A percentile compares a stretch with the other conserved stretches of the same genome.
Evolutionary conservation across 2,329 filamentous ascomycete genomes (phyloP).

Genomic region (Coleophoma eucalyptorum): DNA sequence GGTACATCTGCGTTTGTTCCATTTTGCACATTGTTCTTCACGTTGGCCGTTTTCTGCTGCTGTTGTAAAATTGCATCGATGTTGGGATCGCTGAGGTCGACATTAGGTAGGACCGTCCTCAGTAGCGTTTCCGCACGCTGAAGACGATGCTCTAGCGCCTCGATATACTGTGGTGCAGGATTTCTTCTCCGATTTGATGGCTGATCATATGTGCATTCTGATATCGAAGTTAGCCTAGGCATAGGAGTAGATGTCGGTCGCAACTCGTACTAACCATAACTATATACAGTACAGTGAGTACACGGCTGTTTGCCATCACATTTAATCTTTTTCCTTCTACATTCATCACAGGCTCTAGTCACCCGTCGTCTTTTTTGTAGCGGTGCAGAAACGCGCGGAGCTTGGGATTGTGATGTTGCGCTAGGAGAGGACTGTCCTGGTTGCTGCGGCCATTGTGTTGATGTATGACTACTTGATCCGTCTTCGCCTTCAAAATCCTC

Average conservation of each 20-base stretch:
- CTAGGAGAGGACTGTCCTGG: constrained; percentile 15
- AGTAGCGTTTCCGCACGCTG: constrained; percentile 68
- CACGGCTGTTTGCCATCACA: constrained; percentile 85
- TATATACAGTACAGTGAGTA: constrained; percentile 97
- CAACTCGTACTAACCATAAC: constrained; percentile 68
- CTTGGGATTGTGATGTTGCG: constrained; percentile 8
- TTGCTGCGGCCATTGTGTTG: constrained; percentile 10
- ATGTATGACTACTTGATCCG: constrained; percentile 8
- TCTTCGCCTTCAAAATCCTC: constrained; percentile 22
- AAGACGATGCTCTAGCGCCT: constrained; percentile 64
- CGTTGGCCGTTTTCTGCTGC: constrained; percentile 33
- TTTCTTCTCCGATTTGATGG: constrained; percentile 72
- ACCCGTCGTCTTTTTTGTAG: constrained; percentile 76
- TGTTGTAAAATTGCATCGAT: constrained; percentile 71
- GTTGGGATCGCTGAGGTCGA: constrained; percentile 76
- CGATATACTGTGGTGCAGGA: constrained; percentile 69
- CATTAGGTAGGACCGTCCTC: constrained; percentile 57
- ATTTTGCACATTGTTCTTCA: constrained; percentile 37
- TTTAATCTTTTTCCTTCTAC: constrained; percentile 82
- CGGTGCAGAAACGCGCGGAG: constrained; percentile 33
- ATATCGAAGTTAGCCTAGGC: neutral
- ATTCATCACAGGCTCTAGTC: constrained; percentile 79
- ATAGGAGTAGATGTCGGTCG: neutral
- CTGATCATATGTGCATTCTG: constrained; percentile 74
- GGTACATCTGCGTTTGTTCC: constrained; percentile 3